These are phyloP conservation scores for Saccharomyces eubayanus DNA, from an alignment of 805 yeast genomes.

Conservation along the genomic window DNA sequence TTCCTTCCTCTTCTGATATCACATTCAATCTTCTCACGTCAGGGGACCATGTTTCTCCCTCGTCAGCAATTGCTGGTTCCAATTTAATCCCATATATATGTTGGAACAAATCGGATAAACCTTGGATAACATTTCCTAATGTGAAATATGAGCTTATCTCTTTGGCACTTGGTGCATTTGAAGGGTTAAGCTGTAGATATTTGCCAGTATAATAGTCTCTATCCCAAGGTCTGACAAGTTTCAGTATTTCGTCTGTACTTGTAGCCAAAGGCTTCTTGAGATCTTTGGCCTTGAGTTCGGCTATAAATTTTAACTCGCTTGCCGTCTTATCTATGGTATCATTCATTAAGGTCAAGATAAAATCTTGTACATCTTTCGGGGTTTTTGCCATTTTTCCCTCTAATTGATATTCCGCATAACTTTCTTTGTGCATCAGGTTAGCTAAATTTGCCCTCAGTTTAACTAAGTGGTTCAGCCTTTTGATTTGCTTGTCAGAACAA, in stretches of 20 bases:
- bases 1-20: slow-evolving; percentile 50
- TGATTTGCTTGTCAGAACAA: slow-evolving; percentile 55
- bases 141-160: slow-evolving; percentile 61
- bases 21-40: slow-evolving; percentile 81
- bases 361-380: slow-evolving; percentile 67
- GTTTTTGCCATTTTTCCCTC: slow-evolving; percentile 83
- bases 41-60: slow-evolving; percentile 82
- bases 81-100: slow-evolving; percentile 70
- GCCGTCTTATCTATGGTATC: slow-evolving; percentile 47
- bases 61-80: slow-evolving; percentile 50
- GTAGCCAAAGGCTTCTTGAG: slow-evolving; percentile 11
- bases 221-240: slow-evolving; percentile 79
- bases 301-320: slow-evolving; percentile 47
- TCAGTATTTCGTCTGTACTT: slow-evolving; percentile 33
- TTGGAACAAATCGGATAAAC: slow-evolving; percentile 63
- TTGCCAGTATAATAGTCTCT: slow-evolving; percentile 49
- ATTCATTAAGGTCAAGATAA: slow-evolving; percentile 51
- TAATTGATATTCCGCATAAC: slow-evolving; percentile 73
- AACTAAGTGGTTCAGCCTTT: slow-evolving; percentile 49
- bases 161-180: slow-evolving; percentile 26
- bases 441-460: slow-evolving; percentile 65
- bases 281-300: slow-evolving; percentile 30
- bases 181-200: neutral
- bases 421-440: slow-evolving; percentile 55
- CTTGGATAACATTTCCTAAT: slow-evolving; percentile 77